Base-by-base conservation (phyloP, 495 filamentous ascomycete species). In the Halenospora varia region DNA sequence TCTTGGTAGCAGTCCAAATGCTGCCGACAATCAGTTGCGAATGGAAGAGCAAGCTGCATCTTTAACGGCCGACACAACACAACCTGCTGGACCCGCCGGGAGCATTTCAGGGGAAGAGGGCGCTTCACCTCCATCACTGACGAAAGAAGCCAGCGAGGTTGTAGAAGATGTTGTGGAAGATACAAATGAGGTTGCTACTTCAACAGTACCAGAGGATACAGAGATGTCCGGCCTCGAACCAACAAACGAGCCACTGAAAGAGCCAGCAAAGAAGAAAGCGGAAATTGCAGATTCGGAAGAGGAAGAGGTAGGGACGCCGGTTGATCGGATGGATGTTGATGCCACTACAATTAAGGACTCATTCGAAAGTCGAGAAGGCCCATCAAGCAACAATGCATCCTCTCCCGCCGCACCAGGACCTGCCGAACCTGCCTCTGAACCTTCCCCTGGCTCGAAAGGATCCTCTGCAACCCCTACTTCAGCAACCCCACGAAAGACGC, bases 21-120 rank as follows among this genome's bases (percentile, higher is more conserved):
- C 59, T 17, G 65, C 72, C 3, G 75, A 77, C 41, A 64, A 68
- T 18, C 71, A 76, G 15, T 46, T 55, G 25, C 41, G 46, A 17
- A 23, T 51, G 47, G 63, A 66, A 53, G 54, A 59, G 23, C 56
- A 61, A 54, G 44, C 46, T 25, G 50, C 57, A 53, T 48, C 47
- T 11, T 9, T n/a, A 10, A 26, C 24, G 0, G 51, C 53, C 9
- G 29, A 9, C 40, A 29, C 40, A 49, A 41, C 48, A 25, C 42
- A 50, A 35, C 13, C 18, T 35, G 52, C 2, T 11, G 46, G 48
- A 4, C 19, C 40, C 18, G 51, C 48, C n/a, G 55, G 41, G 15
- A 24, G 35, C 25, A 17, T 13, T 6, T 35, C 29, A 6, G 29
- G 4, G 4, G 6, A 18, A 19, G 45, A 15, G 2, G 17, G n/a